These are phyloP conservation scores for Cercophora samala DNA, from an alignment of 495 filamentous ascomycete species.

Conservation along the genomic window DNA sequence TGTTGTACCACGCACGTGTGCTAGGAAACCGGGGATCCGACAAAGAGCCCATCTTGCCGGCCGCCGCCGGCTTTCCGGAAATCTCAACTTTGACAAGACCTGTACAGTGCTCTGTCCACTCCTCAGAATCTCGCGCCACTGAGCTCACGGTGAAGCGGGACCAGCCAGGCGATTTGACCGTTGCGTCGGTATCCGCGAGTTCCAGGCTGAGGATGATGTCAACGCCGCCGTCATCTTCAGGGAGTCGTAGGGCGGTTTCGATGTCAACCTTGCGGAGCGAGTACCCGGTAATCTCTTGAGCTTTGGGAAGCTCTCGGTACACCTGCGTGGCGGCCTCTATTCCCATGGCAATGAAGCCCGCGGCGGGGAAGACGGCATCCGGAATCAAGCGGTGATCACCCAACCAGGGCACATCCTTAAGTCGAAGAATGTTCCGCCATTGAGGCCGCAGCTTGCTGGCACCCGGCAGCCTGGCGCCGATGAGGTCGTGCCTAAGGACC, in stretches of 20 bases:
- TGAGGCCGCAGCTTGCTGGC: conserved; percentile 28
- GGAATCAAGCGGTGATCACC: conserved; percentile 37
- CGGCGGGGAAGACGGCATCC: conserved; percentile 48
- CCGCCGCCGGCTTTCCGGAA: conserved; percentile 18
- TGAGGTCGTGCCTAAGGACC: conserved; percentile 40
- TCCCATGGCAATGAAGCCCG: conserved; percentile 47
- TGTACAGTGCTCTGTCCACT: not conserved
- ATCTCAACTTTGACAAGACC: conserved; percentile 28
- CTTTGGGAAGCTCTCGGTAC: not conserved
- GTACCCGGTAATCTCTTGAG: conserved; percentile 4
- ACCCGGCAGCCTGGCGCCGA: conserved; percentile 38
- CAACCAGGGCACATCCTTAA: conserved; percentile 43
- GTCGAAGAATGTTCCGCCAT: conserved; percentile 44
- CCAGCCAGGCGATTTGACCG: not conserved
- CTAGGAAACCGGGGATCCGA: conserved; percentile 19
- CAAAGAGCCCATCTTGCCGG: not conserved
- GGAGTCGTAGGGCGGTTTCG: conserved; percentile 36
- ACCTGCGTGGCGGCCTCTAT: conserved; percentile 40
- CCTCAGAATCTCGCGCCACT: not conserved
- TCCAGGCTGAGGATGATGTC: conserved; percentile 24
- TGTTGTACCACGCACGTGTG: conserved; percentile 35
- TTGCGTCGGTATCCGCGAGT: not conserved
- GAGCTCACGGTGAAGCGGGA: conserved; percentile 5
- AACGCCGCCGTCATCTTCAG: conserved; percentile 28
- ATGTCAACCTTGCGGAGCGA: conserved; percentile 41